Base-by-base conservation (phyloP, 208 protist genomes). In the Herpetomonas samuelpessoai region DNA sequence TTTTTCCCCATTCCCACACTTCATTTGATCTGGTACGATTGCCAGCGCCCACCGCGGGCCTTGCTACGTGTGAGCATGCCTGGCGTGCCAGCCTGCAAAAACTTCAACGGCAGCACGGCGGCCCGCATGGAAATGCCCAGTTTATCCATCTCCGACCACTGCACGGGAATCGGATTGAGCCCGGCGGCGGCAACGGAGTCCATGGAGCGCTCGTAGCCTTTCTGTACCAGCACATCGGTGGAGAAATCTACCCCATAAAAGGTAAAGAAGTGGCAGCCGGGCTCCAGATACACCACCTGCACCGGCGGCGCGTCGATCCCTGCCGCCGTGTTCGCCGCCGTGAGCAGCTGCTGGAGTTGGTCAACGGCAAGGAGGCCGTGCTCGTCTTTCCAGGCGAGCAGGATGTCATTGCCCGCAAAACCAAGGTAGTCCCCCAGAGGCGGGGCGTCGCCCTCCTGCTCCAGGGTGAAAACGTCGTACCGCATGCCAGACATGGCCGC, bases 121-220 rank as follows among this genome's bases (percentile, higher is more conserved):
- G 86, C 61, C 18, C 91, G 80, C 86, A 96, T 96, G 10, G 91
- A 96, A 31, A 96, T 81, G 26, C 91, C 91, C 21, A 96, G 71
- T 62, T 96, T 96, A 48, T 94, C 88, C 85, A 96, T 92, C 65
- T 96, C 91, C 19, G 91, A 95, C 88, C 91, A 96, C 73, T 93
- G 81, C 57, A 95, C 83, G n/a, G 91, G 75, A 58, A 96, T 93
- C 0, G 91, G 91, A 46, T 95, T 94, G 3, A 96, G 71, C 1
- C 91, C 91, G 4, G 83, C 88, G 1, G 85, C 83, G 14, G 88
- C 86, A 48, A 96, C 68, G 51, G 75, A 83, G 45, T 96, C 91
- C 86, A 96, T 94, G 18, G 88, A 93, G 19, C 85, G 71, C 45
- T 96, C 91, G 54, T 91, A 96, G 0, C 91, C 91, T 44, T 89